phyloP scores from a whole-genome alignment of 768 basidiomycete genomes.

The Chiua virens region DNA sequence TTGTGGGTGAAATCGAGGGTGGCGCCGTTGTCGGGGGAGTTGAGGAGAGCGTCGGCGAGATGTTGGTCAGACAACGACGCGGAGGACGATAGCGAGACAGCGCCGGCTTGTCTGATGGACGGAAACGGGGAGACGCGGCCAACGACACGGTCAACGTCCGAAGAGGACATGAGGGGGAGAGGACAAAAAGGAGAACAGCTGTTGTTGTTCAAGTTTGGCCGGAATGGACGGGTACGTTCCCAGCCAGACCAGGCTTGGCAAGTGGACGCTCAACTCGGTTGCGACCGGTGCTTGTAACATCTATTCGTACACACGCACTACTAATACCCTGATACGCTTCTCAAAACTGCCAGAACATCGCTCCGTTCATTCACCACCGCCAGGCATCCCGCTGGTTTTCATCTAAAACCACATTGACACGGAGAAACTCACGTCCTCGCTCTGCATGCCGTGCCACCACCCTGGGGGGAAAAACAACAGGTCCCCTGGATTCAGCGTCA shows the following conservation, averaged over 20 bases:
- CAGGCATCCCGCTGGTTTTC: conserved; percentile 25
- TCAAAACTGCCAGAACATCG: conserved; percentile 2
- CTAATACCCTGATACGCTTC: conserved; percentile 10
- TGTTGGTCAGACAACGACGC: conserved; percentile 53
- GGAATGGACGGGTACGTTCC: conserved; percentile 19
- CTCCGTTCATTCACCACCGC: conserved; percentile 10
- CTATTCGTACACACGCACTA: conserved; percentile 10
- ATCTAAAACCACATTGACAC: conserved; percentile 89
- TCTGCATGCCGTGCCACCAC: conserved; percentile 94
- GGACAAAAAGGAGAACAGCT: not conserved
- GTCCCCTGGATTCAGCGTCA: conserved; percentile 78
- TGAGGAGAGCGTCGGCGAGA: conserved; percentile 61
- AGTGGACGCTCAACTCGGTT: conserved; percentile 26
- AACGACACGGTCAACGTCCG: conserved; percentile 31
- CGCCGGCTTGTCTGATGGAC: conserved; percentile 23
- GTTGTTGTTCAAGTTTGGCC: conserved; percentile 12
- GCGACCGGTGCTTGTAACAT: conserved; percentile 26
- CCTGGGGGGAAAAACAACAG: conserved; percentile 86
- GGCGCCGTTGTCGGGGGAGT: conserved; percentile 73
- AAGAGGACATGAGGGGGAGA: conserved; percentile 25
- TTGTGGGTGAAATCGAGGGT: conserved; percentile 86
- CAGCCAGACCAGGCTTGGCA: conserved; percentile 10
- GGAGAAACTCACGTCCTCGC: conserved; percentile 80
- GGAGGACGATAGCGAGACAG: conserved; percentile 31
- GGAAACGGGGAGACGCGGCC: conserved; percentile 31